A percentile compares a stretch with the other conserved stretches of the same genome.
Evolutionary conservation across 2,329 filamentous ascomycete genomes (phyloP).

Genomic region (Paecilomyces sp.): DNA sequence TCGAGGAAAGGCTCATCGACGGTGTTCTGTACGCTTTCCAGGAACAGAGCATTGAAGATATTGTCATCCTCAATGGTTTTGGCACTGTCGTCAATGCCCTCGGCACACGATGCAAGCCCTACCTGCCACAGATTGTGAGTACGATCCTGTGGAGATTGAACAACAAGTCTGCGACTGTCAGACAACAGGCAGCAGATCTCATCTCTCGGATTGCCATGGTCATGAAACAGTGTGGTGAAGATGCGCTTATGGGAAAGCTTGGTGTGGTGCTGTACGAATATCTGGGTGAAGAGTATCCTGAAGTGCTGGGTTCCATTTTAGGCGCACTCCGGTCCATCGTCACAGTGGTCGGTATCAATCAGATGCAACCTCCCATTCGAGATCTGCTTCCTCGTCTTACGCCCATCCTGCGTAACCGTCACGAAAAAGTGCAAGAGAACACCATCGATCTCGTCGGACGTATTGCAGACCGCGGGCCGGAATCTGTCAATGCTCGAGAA

Average conservation of each 20-base stretch:
- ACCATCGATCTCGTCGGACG: slow-evolving; percentile 96
- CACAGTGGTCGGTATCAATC: slow-evolving; percentile 92
- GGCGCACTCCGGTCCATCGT: slow-evolving; percentile 93
- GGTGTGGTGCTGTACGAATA: slow-evolving; percentile 96
- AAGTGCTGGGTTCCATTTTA: slow-evolving; percentile 92
- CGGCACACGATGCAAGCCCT: slow-evolving; percentile 88
- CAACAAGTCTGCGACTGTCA: slow-evolving; percentile 94
- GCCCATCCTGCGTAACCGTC: slow-evolving; percentile 94
- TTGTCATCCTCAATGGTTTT: slow-evolving; percentile 94
- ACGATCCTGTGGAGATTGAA: slow-evolving; percentile 95
- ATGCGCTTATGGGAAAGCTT: slow-evolving; percentile 90
- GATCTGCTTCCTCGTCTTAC: slow-evolving; percentile 91
- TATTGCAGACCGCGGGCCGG: slow-evolving; percentile 93
- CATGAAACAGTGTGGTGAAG: slow-evolving; percentile 97
- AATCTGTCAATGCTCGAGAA: slow-evolving; percentile 92
- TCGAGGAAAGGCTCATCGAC: slow-evolving; percentile 91
- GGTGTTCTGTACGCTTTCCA: slow-evolving; percentile 96
- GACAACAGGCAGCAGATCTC: slow-evolving; percentile 92
- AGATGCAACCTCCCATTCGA: slow-evolving; percentile 97
- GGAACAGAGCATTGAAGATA: slow-evolving; percentile 93
- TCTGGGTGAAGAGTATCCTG: slow-evolving; percentile 95
- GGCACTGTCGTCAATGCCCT: slow-evolving; percentile 95
- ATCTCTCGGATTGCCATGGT: slow-evolving; percentile 97
- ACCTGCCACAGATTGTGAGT: slow-evolving; percentile 92
- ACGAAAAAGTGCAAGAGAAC: slow-evolving; percentile 99